Base-by-base conservation (phyloP, 257 asterid genomes). In the Handroanthus guayacan region DNA sequence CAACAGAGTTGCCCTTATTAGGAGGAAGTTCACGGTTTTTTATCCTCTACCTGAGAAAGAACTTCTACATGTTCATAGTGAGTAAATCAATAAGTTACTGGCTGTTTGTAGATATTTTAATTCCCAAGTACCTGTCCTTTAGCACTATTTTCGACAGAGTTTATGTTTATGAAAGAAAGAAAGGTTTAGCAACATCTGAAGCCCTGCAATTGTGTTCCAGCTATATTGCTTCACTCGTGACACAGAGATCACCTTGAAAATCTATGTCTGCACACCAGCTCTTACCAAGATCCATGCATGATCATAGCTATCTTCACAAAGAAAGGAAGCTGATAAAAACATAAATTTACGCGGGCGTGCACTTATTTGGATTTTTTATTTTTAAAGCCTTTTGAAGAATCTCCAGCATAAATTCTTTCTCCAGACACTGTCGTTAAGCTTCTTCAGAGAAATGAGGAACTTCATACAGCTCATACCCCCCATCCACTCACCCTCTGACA, bases 21-120 rank as follows among this genome's bases (percentile, higher is more conserved):
- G 64, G 47, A 74, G 39, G 72, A 68, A 16, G 73, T 72, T 75
- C 73, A 13, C 34, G 48, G 31, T 31, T 67, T 56, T 36, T 64
- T 16, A 64, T 62, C 63, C 76, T 60, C 77, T 72, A 72, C 67
- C 76, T 61, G 72, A 43, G 62, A 62, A 65, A 62, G 71, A 62
- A 70, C 55, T 72, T 74, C 51, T 62, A 81, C 44, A 68, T 55
- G 51, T 62, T 50, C 63, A 71, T 69, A 66, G 51, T 75, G 74
- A 72, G 74, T 50, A 71, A 76, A 38, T 62, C 37, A 71, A 62
- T 57, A 67, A 78, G 68, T 18, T 39, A 48, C 37, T 45, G 67
- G 69, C 71, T 69, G 55, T 71, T 47, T 20, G 11, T 44, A 52
- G 66, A 67, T 61, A 72, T 74, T 72, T 58, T 68, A 31, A 56